A percentile compares a stretch with the other conserved stretches of the same genome.
phyloP scores from a whole-genome alignment of 148 eudicot species.

The Fallopia convolvulus region DNA sequence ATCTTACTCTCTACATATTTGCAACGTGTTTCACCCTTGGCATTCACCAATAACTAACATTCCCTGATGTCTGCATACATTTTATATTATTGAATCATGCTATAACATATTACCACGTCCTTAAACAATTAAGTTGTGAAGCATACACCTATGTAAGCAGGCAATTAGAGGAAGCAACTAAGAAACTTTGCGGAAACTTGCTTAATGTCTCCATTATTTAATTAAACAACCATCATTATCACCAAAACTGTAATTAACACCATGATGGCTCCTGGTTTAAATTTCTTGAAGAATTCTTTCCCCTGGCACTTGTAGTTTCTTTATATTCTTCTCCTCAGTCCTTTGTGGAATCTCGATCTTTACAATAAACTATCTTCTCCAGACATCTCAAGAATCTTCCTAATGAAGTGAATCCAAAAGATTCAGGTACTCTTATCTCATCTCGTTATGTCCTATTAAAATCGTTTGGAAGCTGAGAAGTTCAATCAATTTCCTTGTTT shows the following conservation, averaged over 20 bases:
- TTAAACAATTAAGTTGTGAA: not conserved
- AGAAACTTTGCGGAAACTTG: slow-evolving; percentile 7
- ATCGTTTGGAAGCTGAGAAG: not conserved
- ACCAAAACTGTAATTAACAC: not conserved
- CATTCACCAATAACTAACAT: not conserved
- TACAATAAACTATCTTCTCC: not conserved
- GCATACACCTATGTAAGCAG: not conserved
- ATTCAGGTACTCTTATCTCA: not conserved
- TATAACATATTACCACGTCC: not conserved
- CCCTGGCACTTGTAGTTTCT: not conserved
- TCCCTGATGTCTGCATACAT: not conserved
- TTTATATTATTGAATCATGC: not conserved
- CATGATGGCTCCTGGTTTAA: not conserved
- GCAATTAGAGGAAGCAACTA: slow-evolving; percentile 11
- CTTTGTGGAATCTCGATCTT: not conserved
- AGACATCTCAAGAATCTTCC: not conserved
- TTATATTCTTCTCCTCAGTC: not conserved
- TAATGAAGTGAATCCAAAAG: not conserved
- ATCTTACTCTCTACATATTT: not conserved
- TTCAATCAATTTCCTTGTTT: not conserved
- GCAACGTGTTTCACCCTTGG: not conserved
- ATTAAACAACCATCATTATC: not conserved
- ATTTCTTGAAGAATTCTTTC: not conserved
- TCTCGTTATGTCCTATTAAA: not conserved
- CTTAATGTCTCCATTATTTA: not conserved